phyloP scores from a whole-genome alignment of 2,329 filamentous ascomycete genomes.

The Hirsutella thompsonii region DNA sequence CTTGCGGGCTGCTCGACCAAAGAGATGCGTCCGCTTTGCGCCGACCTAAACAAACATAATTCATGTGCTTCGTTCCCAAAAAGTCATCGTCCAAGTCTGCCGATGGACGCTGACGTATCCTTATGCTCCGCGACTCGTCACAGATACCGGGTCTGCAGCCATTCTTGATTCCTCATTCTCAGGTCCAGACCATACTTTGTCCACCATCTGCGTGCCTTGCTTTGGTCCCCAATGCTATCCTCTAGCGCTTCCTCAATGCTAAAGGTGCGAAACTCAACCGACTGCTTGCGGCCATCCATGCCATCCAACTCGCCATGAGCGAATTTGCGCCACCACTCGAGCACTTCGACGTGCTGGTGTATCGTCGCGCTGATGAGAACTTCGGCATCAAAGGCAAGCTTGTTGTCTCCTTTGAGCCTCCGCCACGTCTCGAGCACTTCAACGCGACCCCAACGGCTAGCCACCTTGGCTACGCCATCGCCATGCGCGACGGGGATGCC shows the following conservation, averaged over 20 bases:
- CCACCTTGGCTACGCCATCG: conserved; percentile 72
- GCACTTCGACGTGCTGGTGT: conserved; percentile 68
- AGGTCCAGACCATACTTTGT: conserved; percentile 70
- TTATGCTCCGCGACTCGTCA: conserved; percentile 19
- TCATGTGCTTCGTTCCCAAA: not conserved
- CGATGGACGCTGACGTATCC: too few relatives aligned
- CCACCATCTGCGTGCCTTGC: conserved; percentile 76
- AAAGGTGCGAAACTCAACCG: conserved; percentile 87
- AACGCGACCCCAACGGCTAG: conserved; percentile 74
- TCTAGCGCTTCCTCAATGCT: conserved; percentile 92
- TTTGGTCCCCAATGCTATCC: conserved; percentile 62
- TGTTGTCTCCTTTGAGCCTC: conserved; percentile 48
- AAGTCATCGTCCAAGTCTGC: not conserved
- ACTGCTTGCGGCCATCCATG: conserved; percentile 43
- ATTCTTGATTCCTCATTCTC: conserved; percentile 72
- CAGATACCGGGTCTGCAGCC: conserved; percentile 72
- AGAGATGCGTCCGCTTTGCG: not conserved
- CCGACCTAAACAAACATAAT: not conserved
- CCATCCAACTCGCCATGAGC: conserved; percentile 40
- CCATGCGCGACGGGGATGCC: conserved; percentile 69
- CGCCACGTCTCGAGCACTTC: conserved; percentile 77
- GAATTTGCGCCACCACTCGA: conserved; percentile 85
- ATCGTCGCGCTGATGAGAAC: conserved; percentile 80
- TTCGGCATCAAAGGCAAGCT: conserved; percentile 66
- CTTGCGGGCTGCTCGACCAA: not conserved